phyloP scores from a whole-genome alignment of 2,329 filamentous ascomycete genomes.

The Exophiala calicioides region DNA sequence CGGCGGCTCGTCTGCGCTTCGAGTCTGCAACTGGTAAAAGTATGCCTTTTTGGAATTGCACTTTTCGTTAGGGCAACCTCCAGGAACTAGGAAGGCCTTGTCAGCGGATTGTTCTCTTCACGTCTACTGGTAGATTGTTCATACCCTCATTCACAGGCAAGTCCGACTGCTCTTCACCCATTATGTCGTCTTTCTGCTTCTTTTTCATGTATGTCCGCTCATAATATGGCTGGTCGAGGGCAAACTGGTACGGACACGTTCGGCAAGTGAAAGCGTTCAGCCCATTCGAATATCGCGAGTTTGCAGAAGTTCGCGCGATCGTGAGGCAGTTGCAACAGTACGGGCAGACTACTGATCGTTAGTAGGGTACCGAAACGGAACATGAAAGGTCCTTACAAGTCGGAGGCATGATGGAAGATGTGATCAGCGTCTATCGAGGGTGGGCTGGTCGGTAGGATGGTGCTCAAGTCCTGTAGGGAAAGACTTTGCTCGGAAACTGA shows the following conservation, averaged over 20 bases:
- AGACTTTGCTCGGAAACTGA: too few relatives aligned
- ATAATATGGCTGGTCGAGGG: conserved; percentile 76
- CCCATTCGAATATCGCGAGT: conserved; percentile 42
- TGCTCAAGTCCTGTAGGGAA: too few relatives aligned
- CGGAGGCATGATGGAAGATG: conserved; percentile 38
- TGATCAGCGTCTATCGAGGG: background rate
- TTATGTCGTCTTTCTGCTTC: conserved; percentile 85
- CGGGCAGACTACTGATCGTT: conserved; percentile 44
- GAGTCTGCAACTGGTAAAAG: conserved; percentile 96
- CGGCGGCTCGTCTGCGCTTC: conserved; percentile 97
- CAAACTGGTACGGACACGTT: conserved; percentile 89
- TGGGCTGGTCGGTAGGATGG: too few relatives aligned
- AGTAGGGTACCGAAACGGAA: background rate
- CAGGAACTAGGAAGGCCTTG: conserved; percentile 23
- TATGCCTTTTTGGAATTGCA: conserved; percentile 85
- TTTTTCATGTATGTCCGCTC: conserved; percentile 78
- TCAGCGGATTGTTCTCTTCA: background rate
- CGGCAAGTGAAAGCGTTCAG: conserved; percentile 89
- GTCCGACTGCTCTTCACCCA: conserved; percentile 56
- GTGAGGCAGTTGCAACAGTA: conserved; percentile 53
- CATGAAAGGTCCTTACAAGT: conserved; percentile 36
- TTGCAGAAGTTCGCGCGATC: conserved; percentile 44
- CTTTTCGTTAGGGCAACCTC: conserved; percentile 69
- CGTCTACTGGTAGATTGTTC: background rate
- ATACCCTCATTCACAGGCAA: conserved; percentile 31